Conservation (phyloP, 2,329 filamentous ascomycete species). For the Fusarium sacchari region DNA sequence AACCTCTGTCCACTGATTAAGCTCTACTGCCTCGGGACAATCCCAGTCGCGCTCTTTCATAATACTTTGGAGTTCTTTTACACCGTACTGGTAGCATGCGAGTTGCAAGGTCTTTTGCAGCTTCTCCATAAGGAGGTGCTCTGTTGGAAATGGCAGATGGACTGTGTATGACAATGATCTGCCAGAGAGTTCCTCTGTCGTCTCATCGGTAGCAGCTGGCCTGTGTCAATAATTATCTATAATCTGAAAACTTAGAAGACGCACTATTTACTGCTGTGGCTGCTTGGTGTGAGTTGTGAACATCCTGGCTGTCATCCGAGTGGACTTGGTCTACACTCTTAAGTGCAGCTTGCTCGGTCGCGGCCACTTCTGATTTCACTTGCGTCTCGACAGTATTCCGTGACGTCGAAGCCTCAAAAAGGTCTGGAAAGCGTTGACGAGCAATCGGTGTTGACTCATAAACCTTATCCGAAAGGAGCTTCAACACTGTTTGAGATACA, state of each 20-base stretch:
- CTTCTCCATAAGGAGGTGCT: neutral
- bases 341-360: neutral
- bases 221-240: too few relatives aligned
- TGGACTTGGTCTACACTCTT: too few relatives aligned
- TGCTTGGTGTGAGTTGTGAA: too few relatives aligned
- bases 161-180: neutral
- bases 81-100: rapidly evolving
- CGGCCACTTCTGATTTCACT: neutral
- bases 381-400: rapidly evolving
- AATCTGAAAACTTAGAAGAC: too few relatives aligned
- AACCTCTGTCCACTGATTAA: rapidly evolving
- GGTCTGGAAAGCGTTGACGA: neutral
- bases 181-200: too few relatives aligned
- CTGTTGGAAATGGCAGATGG: neutral
- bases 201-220: too few relatives aligned
- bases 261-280: too few relatives aligned
- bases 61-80: rapidly evolving
- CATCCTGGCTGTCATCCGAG: too few relatives aligned
- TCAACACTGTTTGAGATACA: rapidly evolving
- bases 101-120: rapidly evolving
- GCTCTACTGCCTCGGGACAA: neutral
- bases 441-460: neutral
- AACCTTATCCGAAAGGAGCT: neutral
- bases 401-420: too few relatives aligned
- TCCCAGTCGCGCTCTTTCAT: rapidly evolving